Base-by-base conservation (phyloP, 331 rosid species). In the Malus hybrid region DNA sequence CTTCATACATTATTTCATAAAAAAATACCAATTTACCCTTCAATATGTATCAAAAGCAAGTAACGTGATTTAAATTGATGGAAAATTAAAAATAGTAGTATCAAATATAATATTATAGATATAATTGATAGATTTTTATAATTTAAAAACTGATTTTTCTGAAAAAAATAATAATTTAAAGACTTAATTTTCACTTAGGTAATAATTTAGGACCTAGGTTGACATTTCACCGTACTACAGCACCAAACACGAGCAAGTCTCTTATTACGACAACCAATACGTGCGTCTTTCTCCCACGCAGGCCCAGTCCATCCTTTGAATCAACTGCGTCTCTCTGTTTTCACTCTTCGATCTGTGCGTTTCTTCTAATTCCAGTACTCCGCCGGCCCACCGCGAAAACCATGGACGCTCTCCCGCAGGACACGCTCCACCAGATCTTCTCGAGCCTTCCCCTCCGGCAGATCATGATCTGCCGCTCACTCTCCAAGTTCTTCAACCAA, bases 341-440 rank as follows among this genome's bases (percentile, higher is more conserved):
- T 58, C 32, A 20, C 5, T 44, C 66, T 28, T 14, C n/a, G 20
- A 33, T 62, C 66, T 29, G 36, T 12, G 36, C 36, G 3, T 62
- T 62, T 62, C 8, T 44, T 26, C 50, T 44, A 15, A 32, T 39
- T 53, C 32, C 75, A 29, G 18, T 55, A 36, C 46, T 18, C 48
- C 56, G 24, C 69, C 71, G 19, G 36, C 15, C 67, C 75, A 28
- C 22, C 72, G 53, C 55, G 14, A 1, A 24, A 68, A n/a, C 68
- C 46, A 78, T 89, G 78, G 86, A 81, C 1, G 75, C 82, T 4
- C 97, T 93, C 5, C 93, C 98, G 0, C 83, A 77, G 5, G 98
- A 93, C 82, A 78, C 94, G 4, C 88, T 93, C 53, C 87, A 82
- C 66, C 96, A 86, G 82, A 93, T 93, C 84, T 89, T 93, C 94